A percentile compares a stretch with the other conserved stretches of the same genome.
Conservation (phyloP, 2,329 filamentous ascomycete genomes). For the Fonsecaea pugnacius region DNA sequence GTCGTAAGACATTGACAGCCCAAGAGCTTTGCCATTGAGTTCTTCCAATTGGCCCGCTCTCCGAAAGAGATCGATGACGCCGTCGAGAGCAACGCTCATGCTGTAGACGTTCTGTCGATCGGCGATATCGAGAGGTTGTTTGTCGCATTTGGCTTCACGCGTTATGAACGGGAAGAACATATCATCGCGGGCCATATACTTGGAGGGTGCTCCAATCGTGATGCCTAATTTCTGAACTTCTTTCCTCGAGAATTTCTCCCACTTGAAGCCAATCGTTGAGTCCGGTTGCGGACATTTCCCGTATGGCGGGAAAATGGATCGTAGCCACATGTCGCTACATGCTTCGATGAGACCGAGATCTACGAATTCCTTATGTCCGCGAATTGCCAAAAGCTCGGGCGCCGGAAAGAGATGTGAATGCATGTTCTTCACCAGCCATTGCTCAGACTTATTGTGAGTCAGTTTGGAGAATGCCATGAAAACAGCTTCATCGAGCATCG, state of each 20-base stretch:
- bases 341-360: constrained; percentile 11
- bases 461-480: constrained; percentile 12
- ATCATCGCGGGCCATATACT: background rate
- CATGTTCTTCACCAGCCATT: constrained; percentile 17
- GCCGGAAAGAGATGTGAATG: constrained; percentile 16
- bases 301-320: constrained; percentile 14
- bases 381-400: constrained; percentile 13
- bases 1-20: constrained; percentile 30
- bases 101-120: constrained; percentile 40
- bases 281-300: constrained; percentile 17
- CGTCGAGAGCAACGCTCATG: constrained; percentile 45
- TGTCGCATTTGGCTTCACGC: constrained; percentile 53
- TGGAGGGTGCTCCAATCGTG: background rate
- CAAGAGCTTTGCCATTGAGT: constrained; percentile 20
- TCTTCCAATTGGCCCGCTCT: constrained; percentile 14
- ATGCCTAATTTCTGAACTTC: background rate
- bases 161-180: background rate
- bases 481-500: no score
- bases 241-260: background rate
- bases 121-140: constrained; percentile 41
- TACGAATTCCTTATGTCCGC: background rate
- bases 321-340: constrained; percentile 14
- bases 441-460: constrained; percentile 14
- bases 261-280: constrained; percentile 15
- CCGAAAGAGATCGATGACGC: constrained; percentile 43